These are phyloP conservation scores for Leucoagaricus sp. DNA, from an alignment of 1,284 basidiomycete species.

Conservation along the genomic window DNA sequence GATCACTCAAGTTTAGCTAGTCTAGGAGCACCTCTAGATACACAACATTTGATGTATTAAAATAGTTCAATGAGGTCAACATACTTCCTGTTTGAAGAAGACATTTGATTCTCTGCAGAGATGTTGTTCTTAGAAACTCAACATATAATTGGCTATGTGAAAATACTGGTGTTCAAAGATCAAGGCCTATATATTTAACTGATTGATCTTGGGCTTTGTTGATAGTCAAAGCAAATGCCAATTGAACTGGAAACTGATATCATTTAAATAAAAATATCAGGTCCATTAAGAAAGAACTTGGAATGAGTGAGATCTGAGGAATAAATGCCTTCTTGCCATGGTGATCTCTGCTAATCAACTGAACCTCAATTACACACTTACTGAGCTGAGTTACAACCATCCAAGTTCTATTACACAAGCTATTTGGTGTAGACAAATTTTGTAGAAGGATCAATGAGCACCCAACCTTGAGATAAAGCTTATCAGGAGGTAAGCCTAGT, in stretches of 20 bases:
- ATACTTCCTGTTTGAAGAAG: neutral
- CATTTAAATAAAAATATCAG: slow-evolving; percentile 23
- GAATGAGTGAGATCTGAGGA: neutral
- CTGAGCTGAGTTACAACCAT: too few species aligned
- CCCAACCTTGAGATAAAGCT: too few species aligned
- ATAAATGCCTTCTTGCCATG: neutral
- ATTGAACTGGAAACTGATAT: slow-evolving; percentile 30
- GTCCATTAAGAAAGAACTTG: slow-evolving; percentile 24
- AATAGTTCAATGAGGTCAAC: too few species aligned
- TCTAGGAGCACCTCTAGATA: neutral
- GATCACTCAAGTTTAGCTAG: too few species aligned
- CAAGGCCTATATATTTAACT: slow-evolving; percentile 1
- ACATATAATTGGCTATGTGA: slow-evolving; percentile 11
- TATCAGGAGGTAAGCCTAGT: too few species aligned
- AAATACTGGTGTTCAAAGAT: slow-evolving; percentile 1
- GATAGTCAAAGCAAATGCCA: slow-evolving; percentile 40
- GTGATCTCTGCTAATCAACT: neutral
- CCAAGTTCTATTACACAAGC: too few species aligned
- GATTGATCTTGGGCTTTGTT: slow-evolving; percentile 30
- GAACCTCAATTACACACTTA: neutral
- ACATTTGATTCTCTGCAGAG: neutral
- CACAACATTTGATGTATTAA: neutral
- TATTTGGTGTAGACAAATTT: too few species aligned
- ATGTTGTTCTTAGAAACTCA: neutral
- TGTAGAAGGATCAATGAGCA: too few species aligned